These are phyloP conservation scores for Purpureocillium lavendulum DNA, from an alignment of 2,329 filamentous ascomycete genomes.

Conservation along the genomic window DNA sequence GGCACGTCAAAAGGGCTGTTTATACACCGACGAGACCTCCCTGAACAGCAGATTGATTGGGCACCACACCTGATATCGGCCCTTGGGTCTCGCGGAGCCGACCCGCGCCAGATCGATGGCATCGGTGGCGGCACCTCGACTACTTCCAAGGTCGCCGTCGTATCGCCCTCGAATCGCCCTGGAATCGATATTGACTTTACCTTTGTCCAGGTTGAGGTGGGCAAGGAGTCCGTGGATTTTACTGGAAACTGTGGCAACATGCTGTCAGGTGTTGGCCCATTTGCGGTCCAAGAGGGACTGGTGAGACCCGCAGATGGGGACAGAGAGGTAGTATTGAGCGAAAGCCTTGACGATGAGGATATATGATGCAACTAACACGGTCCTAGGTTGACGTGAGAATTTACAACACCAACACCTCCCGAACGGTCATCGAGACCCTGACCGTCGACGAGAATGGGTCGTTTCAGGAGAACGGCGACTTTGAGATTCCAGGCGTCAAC, in stretches of 20 bases:
- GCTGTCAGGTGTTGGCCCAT: conserved; percentile 50
- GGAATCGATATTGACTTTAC: conserved; percentile 53
- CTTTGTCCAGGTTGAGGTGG: conserved; percentile 52
- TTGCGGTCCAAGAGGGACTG: conserved; percentile 45
- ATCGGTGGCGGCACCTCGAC: conserved; percentile 53
- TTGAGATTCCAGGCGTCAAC: conserved; percentile 51
- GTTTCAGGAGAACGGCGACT: conserved; percentile 38
- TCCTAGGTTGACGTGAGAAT: conserved; percentile 30
- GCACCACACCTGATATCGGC: conserved; percentile 40
- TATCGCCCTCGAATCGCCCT: conserved; percentile 29
- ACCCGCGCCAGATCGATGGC: conserved; percentile 53
- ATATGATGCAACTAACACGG: too few relatives aligned
- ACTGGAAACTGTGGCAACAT: conserved; percentile 58
- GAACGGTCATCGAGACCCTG: conserved; percentile 47
- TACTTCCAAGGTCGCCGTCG: conserved; percentile 53
- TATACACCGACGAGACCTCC: conserved; percentile 45
- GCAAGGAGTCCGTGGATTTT: conserved; percentile 44
- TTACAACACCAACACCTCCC: conserved; percentile 55
- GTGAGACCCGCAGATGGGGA: conserved; percentile 14
- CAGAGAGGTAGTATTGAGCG: conserved; percentile 10
- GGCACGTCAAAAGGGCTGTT: conserved; percentile 56
- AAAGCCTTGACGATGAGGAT: too few relatives aligned
- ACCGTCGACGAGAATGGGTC: conserved; percentile 36
- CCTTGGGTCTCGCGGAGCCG: conserved; percentile 45
- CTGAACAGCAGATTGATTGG: conserved; percentile 36